These are phyloP conservation scores for Ceratopteris richardii DNA, from an alignment of 75 land plant species.

Conservation along the genomic window DNA sequence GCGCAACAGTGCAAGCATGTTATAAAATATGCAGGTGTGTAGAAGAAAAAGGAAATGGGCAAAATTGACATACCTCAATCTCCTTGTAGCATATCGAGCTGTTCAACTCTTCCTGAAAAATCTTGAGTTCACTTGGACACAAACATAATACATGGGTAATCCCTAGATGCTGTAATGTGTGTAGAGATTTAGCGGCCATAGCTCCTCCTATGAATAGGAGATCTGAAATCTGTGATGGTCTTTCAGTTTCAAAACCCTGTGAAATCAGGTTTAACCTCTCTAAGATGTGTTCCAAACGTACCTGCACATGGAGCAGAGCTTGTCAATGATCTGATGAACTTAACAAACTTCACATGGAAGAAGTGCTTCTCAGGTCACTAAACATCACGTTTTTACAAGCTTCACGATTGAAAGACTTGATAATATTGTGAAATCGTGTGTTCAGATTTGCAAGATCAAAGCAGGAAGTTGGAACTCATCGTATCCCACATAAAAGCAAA, in stretches of 20 bases:
- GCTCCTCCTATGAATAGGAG: conserved; percentile 84
- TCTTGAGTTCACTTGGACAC: conserved; percentile 72
- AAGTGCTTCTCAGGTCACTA: too few species aligned
- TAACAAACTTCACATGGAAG: neutral
- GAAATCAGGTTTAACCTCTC: conserved; percentile 83
- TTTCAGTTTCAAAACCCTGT: conserved; percentile 82
- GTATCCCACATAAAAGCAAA: too few species aligned
- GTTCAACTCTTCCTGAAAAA: neutral
- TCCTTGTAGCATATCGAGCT: neutral
- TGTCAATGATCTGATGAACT: too few species aligned
- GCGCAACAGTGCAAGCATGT: too few species aligned
- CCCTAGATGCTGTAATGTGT: conserved; percentile 75
- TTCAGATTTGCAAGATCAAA: too few species aligned
- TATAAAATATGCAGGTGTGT: too few species aligned
- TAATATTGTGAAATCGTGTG: too few species aligned
- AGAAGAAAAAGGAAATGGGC: too few species aligned
- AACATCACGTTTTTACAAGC: too few species aligned
- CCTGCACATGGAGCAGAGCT: conserved; percentile 42
- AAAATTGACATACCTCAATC: neutral
- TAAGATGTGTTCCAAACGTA: conserved; percentile 88
- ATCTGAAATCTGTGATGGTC: conserved; percentile 54
- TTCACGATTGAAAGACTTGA: too few species aligned
- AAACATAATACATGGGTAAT: conserved; percentile 85
- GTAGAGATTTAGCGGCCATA: conserved; percentile 74
- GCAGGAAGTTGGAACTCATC: too few species aligned